Evolutionary conservation across 129 eudicot genomes (phyloP).

Genomic region (Centrapalus pauciflorus): DNA sequence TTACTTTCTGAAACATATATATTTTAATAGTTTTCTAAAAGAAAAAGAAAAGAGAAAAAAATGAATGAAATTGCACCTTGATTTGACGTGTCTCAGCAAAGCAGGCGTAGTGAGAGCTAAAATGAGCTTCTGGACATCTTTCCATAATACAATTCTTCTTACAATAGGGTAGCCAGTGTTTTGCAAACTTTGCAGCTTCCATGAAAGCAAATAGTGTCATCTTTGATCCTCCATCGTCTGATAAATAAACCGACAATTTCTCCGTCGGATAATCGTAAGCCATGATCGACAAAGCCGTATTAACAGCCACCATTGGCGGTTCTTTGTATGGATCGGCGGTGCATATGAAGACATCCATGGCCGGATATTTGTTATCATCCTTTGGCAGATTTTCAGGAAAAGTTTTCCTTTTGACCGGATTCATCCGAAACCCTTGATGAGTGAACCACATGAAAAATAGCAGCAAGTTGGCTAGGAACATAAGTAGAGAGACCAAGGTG

Average conservation of each 20-base stretch:
- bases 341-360: conserved; percentile 60
- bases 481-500: conserved; percentile 7
- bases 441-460: conserved; percentile 51
- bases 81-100: conserved; percentile 17
- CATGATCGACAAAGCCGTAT: conserved; percentile 61
- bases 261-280: conserved; percentile 54
- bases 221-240: conserved; percentile 48
- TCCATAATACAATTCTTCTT: conserved; percentile 23
- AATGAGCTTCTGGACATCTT: conserved; percentile 48
- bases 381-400: conserved; percentile 40
- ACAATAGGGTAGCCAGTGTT: conserved; percentile 48
- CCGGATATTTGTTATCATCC: conserved; percentile 31
- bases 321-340: conserved; percentile 72
- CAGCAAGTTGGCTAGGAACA: conserved; percentile 38
- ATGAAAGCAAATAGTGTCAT: conserved; percentile 35
- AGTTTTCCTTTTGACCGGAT: conserved; percentile 31
- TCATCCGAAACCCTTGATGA: conserved; percentile 44
- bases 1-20: no score
- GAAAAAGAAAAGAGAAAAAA: no score
- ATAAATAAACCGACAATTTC: conserved; percentile 43
- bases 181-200: conserved; percentile 51
- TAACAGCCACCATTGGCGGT: conserved; percentile 57
- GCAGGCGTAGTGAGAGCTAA: conserved; percentile 12
- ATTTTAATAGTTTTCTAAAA: no score
- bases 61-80: conserved; percentile 25